Conservation (phyloP, 805 yeast species). For the Candida corydali region DNA sequence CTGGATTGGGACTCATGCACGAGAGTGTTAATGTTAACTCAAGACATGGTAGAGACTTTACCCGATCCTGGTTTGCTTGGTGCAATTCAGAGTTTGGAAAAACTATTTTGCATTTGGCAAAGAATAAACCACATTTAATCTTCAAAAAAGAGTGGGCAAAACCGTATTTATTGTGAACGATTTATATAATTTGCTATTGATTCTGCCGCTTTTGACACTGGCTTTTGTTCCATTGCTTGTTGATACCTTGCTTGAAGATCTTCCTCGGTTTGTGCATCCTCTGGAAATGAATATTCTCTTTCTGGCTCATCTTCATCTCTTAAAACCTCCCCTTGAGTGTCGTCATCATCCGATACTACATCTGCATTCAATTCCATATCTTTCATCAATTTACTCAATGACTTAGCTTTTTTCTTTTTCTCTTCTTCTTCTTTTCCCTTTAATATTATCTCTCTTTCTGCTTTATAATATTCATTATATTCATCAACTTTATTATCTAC, state of each 20-base stretch:
- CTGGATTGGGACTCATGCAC: constrained; percentile 76
- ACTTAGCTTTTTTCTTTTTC: constrained; percentile 64
- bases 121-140: constrained; percentile 67
- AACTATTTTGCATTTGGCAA: constrained; percentile 73
- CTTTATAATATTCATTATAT: constrained; percentile 74
- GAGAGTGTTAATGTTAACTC: constrained; percentile 70
- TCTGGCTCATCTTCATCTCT: constrained; percentile 43
- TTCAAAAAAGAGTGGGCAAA: constrained; percentile 42
- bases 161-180: constrained; percentile 21
- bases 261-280: constrained; percentile 59
- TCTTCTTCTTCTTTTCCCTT: constrained; percentile 76
- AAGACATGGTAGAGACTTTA: constrained; percentile 44
- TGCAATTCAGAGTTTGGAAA: constrained; percentile 89
- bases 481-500: constrained; percentile 87
- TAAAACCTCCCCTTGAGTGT: constrained; percentile 42
- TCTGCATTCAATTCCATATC: constrained; percentile 70
- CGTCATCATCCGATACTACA: constrained; percentile 54
- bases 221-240: constrained; percentile 61
- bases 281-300: constrained; percentile 70
- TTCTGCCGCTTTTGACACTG: constrained; percentile 66
- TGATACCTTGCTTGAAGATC: constrained; percentile 67
- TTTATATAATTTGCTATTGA: constrained; percentile 65
- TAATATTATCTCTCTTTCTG: constrained; percentile 79
- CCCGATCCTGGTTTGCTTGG: constrained; percentile 94
- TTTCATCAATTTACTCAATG: constrained; percentile 70